A percentile compares a stretch with the other conserved stretches of the same genome.
phyloP scores from a whole-genome alignment of 495 filamentous ascomycete species.

The Penicillium cataractarum region DNA sequence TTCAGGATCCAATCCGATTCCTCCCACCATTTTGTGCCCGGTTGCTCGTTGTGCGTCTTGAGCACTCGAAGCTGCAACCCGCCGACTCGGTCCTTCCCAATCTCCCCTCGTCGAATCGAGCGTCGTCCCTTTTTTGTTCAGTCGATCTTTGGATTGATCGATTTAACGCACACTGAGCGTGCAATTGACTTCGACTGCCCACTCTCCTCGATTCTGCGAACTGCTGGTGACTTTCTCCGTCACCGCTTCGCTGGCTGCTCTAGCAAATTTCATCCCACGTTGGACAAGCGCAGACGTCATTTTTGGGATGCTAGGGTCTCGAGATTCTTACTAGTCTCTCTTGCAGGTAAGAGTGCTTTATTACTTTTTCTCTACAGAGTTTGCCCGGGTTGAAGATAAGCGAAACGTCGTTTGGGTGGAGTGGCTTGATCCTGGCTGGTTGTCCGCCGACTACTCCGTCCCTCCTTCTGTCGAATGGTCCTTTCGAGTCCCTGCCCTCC shows the following conservation, averaged over 20 bases:
- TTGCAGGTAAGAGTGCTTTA: constrained; percentile 31
- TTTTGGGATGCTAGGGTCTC: constrained; percentile 34
- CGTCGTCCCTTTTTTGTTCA: constrained; percentile 37
- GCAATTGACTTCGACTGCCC: constrained; percentile 26
- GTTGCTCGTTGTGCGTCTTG: constrained; percentile 17
- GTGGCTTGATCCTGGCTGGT: background rate
- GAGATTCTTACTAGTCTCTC: constrained; percentile 29
- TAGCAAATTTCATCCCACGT: constrained; percentile 30
- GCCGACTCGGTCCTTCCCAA: constrained; percentile 46
- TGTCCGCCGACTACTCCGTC: background rate
- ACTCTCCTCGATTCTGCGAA: constrained; percentile 11
- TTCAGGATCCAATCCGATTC: constrained; percentile 15
- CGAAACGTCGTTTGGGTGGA: background rate
- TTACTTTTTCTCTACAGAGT: background rate
- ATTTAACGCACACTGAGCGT: constrained; percentile 19
- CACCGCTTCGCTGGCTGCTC: constrained; percentile 22
- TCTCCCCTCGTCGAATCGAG: constrained; percentile 28
- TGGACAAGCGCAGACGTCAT: constrained; percentile 32
- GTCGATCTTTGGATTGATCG: constrained; percentile 24
- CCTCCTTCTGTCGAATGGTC: constrained; percentile 18
- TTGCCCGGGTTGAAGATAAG: background rate
- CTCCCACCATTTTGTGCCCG: constrained; percentile 12
- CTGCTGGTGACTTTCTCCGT: constrained; percentile 10
- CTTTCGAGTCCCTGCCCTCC: constrained; percentile 27
- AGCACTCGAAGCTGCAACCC: constrained; percentile 30